Percentiles rank a stretch among this genome's conserved stretches.
These are phyloP conservation scores for Hymenoscyphus repandus DNA, from an alignment of 2,329 filamentous ascomycete species.

Conservation along the genomic window DNA sequence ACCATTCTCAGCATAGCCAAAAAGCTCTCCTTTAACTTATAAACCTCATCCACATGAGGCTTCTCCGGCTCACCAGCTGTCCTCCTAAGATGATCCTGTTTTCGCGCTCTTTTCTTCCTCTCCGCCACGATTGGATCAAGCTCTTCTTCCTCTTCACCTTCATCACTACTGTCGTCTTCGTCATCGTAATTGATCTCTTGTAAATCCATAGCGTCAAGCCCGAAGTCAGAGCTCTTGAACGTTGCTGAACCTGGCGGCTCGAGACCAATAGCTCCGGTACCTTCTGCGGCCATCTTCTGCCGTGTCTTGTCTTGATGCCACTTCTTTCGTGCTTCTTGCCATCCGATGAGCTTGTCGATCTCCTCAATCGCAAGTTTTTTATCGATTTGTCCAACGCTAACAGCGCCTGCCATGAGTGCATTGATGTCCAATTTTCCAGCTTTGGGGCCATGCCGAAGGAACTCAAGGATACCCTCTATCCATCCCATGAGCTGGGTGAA, in stretches of 20 bases:
- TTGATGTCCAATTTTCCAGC: slow-evolving; percentile 93
- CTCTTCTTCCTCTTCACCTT: slow-evolving; percentile 71
- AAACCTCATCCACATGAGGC: slow-evolving; percentile 70
- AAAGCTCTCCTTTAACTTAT: slow-evolving; percentile 76
- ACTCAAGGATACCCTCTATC: slow-evolving; percentile 93
- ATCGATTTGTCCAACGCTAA: slow-evolving; percentile 63
- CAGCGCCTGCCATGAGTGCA: slow-evolving; percentile 77
- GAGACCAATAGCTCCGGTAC: slow-evolving; percentile 43
- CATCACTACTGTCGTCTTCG: slow-evolving; percentile 53
- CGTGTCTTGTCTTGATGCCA: slow-evolving; percentile 98
- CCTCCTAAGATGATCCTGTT: slow-evolving; percentile 73
- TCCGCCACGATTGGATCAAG: slow-evolving; percentile 85
- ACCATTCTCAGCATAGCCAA: slow-evolving; percentile 76
- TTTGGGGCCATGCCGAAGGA: slow-evolving; percentile 78
- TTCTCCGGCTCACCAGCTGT: slow-evolving; percentile 81
- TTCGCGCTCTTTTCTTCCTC: slow-evolving; percentile 68
- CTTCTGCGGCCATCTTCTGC: slow-evolving; percentile 96
- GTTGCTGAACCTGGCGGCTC: slow-evolving; percentile 44
- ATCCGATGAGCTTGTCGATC: slow-evolving; percentile 80
- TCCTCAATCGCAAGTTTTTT: slow-evolving; percentile 68
- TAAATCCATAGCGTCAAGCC: slow-evolving; percentile 78
- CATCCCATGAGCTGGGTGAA: slow-evolving; percentile 96
- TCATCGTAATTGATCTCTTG: slow-evolving; percentile 79
- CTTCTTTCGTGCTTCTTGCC: slow-evolving; percentile 94
- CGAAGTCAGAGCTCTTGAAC: slow-evolving; percentile 84